Evolutionary conservation across 352 stramenopile genomes (phyloP).

Genomic region (Hyaloperonospora brassicae): DNA sequence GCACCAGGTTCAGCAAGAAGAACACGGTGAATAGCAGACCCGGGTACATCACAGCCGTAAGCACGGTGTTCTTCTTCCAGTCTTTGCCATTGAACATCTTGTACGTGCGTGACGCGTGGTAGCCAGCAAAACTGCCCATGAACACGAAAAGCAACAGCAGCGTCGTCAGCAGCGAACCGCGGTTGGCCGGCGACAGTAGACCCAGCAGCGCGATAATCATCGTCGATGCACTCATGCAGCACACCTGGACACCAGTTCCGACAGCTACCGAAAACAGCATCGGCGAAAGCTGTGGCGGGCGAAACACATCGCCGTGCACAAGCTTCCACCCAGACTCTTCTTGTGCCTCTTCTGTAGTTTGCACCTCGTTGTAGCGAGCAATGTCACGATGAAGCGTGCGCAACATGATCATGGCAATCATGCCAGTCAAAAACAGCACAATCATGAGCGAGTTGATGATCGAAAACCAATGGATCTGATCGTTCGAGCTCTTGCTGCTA

Average conservation of each 20-base stretch:
- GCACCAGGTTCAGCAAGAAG: slow-evolving; percentile 94
- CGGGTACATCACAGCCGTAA: slow-evolving; percentile 93
- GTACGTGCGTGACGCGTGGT: slow-evolving; percentile 94
- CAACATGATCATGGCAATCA: slow-evolving; percentile 99
- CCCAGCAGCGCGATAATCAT: slow-evolving; percentile 93
- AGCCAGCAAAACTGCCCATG: slow-evolving; percentile 94
- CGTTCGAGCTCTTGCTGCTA: slow-evolving; percentile 89
- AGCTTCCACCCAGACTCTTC: slow-evolving; percentile 96
- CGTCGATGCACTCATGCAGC: slow-evolving; percentile 90
- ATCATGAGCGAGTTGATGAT: slow-evolving; percentile 99
- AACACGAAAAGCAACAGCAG: slow-evolving; percentile 98
- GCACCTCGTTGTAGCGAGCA: slow-evolving; percentile 92
- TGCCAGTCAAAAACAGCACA: slow-evolving; percentile 98
- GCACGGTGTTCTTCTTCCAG: slow-evolving; percentile 95
- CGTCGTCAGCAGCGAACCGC: slow-evolving; percentile 93
- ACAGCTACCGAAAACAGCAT: slow-evolving; percentile 94
- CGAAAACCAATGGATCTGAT: slow-evolving; percentile 99
- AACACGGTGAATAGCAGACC: slow-evolving; percentile 91
- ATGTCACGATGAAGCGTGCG: slow-evolving; percentile 98
- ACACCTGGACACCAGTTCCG: slow-evolving; percentile 95
- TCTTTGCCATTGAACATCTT: slow-evolving; percentile 98
- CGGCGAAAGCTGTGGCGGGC: slow-evolving; percentile 88
- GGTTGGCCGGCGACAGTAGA: slow-evolving; percentile 95
- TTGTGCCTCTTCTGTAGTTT: slow-evolving; percentile 90
- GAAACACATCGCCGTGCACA: slow-evolving; percentile 97